Base-by-base conservation (phyloP, 345 rosid genomes). In the Physaria fendleri region DNA sequence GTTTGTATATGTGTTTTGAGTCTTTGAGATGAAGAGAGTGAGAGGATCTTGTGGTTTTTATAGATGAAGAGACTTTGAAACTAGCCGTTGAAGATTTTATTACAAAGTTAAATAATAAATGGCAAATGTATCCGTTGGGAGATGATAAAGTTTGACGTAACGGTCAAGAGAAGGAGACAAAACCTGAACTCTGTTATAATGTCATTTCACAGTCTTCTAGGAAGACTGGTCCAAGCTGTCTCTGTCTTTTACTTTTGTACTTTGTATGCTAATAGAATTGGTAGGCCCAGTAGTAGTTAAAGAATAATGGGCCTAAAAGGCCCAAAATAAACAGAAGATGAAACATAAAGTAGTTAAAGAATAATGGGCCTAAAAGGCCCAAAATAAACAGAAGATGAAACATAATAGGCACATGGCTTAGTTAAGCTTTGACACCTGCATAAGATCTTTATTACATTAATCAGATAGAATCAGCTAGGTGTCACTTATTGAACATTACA, bases 361-460 rank as follows among this genome's bases (percentile, higher is more conserved):
- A 5, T 25, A 11, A 4, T 14, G 7, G 1, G 23, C 14, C n/a
- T 0, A 18, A 46, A 56, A 21, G 57, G 64, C 71, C 71, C 64
- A 66, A 8, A 11, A 18, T 9, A 65, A 18, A 13, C 49, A 17
- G 12, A 29, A 51, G 35, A 30, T 4, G 35, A 30, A 9, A 10
- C 10, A 8, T 10, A 24, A 24, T 24, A 4, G 59, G 32, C 59
- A 52, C 44, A 8, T 32, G 53, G 44, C 53, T 23, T 32, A 32
- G 61, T 42, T 42, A 34, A 24, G 15, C 17, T 28, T n/a, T 46
- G 72, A 67, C 72, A 67, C 65, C 52, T 67, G 71, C 71, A 52
- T 58, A 23, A 40, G 15, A 48, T 5, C 21, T 66, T 47, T 39
- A 30, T 22, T 57, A 48, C 27, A 38, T 11, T 39, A 29, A 41